Conservation (phyloP, 345 rosid genomes). For the Cardamine chenopodiifolia region DNA sequence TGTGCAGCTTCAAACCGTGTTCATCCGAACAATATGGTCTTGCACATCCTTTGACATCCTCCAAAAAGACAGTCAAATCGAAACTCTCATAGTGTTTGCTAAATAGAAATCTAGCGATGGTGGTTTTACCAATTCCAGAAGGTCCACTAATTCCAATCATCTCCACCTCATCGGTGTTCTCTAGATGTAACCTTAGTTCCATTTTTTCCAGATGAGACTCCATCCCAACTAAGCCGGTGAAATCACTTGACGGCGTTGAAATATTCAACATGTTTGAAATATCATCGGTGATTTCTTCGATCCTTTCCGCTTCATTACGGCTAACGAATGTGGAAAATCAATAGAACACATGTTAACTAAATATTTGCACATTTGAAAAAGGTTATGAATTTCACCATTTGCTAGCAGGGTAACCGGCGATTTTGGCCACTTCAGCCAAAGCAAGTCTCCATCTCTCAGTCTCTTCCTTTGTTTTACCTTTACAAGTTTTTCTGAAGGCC, state of each 20-base stretch:
- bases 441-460: background rate
- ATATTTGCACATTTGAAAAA: too few species aligned
- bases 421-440: background rate
- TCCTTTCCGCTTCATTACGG: background rate
- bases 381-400: too few species aligned
- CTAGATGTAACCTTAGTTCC: background rate
- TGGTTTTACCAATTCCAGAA: background rate
- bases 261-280: too few species aligned
- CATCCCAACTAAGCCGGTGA: background rate
- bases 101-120: background rate
- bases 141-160: conserved; percentile 5
- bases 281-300: background rate
- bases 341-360: too few species aligned
- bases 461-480: background rate
- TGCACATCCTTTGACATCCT: background rate
- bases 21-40: background rate
- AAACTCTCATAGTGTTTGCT: background rate
- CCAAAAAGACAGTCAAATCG: background rate
- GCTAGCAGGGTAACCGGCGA: background rate
- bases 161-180: background rate
- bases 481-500: background rate
- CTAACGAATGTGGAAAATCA: too few species aligned
- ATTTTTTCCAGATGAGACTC: background rate
- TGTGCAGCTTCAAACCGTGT: background rate
- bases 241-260: background rate